Base-by-base conservation (phyloP, 768 basidiomycete genomes). In the Tulasnella calospora region DNA sequence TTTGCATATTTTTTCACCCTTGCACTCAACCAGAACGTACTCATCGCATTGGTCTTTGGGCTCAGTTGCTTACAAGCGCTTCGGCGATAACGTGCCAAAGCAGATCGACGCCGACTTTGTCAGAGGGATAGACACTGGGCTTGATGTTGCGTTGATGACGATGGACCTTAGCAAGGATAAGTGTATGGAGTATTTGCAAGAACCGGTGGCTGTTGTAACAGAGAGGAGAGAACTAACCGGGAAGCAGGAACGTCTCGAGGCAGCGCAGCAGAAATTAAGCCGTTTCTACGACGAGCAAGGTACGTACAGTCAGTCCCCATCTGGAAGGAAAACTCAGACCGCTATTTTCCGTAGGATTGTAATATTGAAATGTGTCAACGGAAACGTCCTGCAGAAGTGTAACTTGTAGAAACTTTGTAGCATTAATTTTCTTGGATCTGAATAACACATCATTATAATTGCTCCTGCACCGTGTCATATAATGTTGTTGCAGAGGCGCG, bases 31-130 rank as follows among this genome's bases (percentile, higher is more conserved):
- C 6, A 38, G 67, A 23, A 13, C n/a, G 2, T 61, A n/a, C 35
- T n/a, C 67, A 38, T 2, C 36, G 5, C 67, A 36, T 38, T 23
- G 23, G 15, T 73, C 40, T 15, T 36, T 21, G 30, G 1, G 7
- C 36, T 33, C 77, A 92, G 90, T 91, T 1, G 87, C 89, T 0
- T 90, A 89, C 82, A 90, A 90, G 82, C 86, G 90, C 1, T 88
- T 90, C 79, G 85, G 85, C 1, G 91, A 92, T 81, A 88, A 86
- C 72, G 82, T 91, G 6, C 89, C 90, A 5, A 83, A 88, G 67
- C 87, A 88, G 6, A 88, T 91, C 77, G 90, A 91, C 80, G 81
- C 86, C 51, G 87, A 89, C 73, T 87, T 91, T 33, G 85, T 91
- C 3, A 86, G 87, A 4, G 91, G 90, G 0, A 79, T 89, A 4